phyloP scores from a whole-genome alignment of 306 rosid species.

The Fagus crenata region DNA sequence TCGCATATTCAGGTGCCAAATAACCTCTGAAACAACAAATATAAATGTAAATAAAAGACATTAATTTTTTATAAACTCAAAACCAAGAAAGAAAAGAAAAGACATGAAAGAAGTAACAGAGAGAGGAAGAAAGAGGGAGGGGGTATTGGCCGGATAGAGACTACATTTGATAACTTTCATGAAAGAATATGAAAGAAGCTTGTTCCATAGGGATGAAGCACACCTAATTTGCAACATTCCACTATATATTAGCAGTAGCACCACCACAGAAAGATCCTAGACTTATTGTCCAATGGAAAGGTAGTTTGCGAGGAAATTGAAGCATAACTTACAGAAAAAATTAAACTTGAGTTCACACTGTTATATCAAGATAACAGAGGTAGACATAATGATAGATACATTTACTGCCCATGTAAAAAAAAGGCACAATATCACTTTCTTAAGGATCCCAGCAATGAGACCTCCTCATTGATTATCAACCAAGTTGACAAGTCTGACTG shows the following conservation, averaged over 20 bases:
- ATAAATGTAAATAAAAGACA: constrained; percentile 19
- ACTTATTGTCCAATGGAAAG: neutral
- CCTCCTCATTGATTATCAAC: neutral
- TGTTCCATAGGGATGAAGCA: constrained; percentile 1
- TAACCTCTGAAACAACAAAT: constrained; percentile 67
- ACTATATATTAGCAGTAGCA: neutral
- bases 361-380: constrained; percentile 19
- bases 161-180: neutral
- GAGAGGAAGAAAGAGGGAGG: neutral
- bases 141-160: constrained; percentile 4
- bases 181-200: neutral
- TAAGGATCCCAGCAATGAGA: constrained; percentile 15
- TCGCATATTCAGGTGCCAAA: constrained; percentile 96
- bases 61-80: neutral
- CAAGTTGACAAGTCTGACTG: neutral
- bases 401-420: constrained; percentile 6
- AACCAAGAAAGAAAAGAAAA: constrained; percentile 1
- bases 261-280: neutral
- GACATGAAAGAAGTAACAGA: neutral
- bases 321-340: neutral
- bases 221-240: neutral
- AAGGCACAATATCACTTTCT: constrained; percentile 12
- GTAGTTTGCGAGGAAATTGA: neutral
- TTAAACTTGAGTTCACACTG: constrained; percentile 1
- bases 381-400: constrained; percentile 1